Evolutionary conservation across 2,329 filamentous ascomycete species (phyloP).

Genomic region (Harringtonia aguacate): DNA sequence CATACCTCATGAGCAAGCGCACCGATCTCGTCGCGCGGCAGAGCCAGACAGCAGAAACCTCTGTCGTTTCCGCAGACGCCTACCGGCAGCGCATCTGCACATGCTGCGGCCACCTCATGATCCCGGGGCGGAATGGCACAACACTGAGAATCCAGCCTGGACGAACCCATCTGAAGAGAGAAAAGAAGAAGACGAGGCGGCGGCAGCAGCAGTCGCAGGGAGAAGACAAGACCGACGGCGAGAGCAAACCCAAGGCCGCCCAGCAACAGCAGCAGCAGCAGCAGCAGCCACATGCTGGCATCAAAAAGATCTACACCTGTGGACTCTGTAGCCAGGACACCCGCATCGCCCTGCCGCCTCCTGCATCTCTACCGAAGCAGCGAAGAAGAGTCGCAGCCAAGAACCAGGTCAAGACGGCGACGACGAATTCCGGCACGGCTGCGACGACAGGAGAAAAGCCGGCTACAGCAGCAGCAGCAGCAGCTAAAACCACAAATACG

Average conservation of each 20-base stretch:
- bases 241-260: too few relatives aligned
- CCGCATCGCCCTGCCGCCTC: slow-evolving; percentile 26
- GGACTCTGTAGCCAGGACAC: slow-evolving; percentile 33
- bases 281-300: slow-evolving; percentile 10
- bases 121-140: slow-evolving; percentile 34
- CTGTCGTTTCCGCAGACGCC: slow-evolving; percentile 30
- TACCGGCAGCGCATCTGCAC: slow-evolving; percentile 45
- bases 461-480: neutral
- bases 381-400: neutral
- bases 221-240: too few relatives aligned
- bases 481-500: neutral
- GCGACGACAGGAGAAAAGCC: neutral
- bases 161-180: slow-evolving; percentile 18
- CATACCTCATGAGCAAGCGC: slow-evolving; percentile 46
- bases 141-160: slow-evolving; percentile 24
- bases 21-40: slow-evolving; percentile 37
- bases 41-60: slow-evolving; percentile 13
- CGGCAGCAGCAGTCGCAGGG: neutral
- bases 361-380: slow-evolving; percentile 19
- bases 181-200: slow-evolving; percentile 3
- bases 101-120: slow-evolving; percentile 50
- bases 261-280: neutral
- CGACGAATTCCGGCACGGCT: neutral
- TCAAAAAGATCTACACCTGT: slow-evolving; percentile 32
- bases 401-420: neutral